phyloP scores from a whole-genome alignment of 148 eudicot genomes.

The Chenopodium suecicum region DNA sequence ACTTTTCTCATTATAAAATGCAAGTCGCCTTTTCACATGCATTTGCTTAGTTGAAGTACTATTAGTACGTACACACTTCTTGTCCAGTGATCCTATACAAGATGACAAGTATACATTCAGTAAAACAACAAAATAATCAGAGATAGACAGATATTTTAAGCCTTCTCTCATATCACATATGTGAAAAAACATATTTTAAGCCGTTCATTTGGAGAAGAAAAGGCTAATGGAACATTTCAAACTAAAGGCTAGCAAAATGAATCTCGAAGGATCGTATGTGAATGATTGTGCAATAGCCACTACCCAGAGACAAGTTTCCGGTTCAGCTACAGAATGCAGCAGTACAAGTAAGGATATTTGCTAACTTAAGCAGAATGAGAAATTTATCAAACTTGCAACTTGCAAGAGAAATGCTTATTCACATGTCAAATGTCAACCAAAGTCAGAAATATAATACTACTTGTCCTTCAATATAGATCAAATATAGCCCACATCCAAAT shows the following conservation, averaged over 20 bases:
- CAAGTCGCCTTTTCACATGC: constrained; percentile 39
- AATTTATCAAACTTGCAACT: neutral
- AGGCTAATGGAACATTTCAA: neutral
- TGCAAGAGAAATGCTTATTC: neutral
- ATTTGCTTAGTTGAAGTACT: constrained; percentile 5
- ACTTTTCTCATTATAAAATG: constrained; percentile 35
- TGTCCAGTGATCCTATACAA: constrained; percentile 4
- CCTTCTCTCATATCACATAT: neutral
- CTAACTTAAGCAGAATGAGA: neutral
- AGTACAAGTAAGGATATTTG: neutral
- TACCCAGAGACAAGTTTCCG: too few relatives aligned
- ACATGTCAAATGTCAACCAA: neutral
- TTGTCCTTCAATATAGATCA: too few relatives aligned
- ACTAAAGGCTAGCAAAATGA: neutral
- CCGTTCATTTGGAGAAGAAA: neutral
- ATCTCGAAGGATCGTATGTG: neutral
- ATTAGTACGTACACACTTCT: neutral
- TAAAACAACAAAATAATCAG: neutral
- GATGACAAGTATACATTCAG: neutral
- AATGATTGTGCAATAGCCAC: too few relatives aligned
- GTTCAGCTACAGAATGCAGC: neutral
- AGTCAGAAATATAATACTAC: neutral
- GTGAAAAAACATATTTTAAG: too few relatives aligned
- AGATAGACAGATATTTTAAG: too few relatives aligned
- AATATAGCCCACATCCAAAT: too few relatives aligned